Evolutionary conservation across 2,329 filamentous ascomycete species (phyloP), one percentile per base, ranked within the genome.

Genomic region (Aureobasidium namibiae): DNA sequence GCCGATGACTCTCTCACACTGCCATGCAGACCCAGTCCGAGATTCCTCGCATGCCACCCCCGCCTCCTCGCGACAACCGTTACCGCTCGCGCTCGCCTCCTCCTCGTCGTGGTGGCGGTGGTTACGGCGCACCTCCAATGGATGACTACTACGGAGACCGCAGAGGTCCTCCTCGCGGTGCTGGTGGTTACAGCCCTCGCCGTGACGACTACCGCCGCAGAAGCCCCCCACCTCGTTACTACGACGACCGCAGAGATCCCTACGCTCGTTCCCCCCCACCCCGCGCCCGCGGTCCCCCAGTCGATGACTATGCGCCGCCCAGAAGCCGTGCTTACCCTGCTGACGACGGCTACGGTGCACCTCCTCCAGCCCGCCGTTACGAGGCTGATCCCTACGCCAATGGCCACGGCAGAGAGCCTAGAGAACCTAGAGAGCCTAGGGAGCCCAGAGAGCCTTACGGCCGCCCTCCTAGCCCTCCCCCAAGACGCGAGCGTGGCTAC

Each of bases 121-220:
- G 77, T 63, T 76, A 76, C 63, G 75, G 81, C 60, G 84, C 86
- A 63, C 82, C 85, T 38, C 78, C 82, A 63, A 89, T 92, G 69
- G 89, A 79, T 62, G 75, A 79, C 69, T 78, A 94, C 67, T 92
- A 94, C 72, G 54, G 38, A 41, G 88, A 92, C 64, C 87, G 90
- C 67, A 89, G 92, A 68, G 87, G 87, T 46, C 52, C 52, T 45
- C 52, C 52, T 24, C 90, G 92, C 68, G 87, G 87, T 45, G 88
- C 89, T 62, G 84, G 90, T 66, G 89, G 87, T 61, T 96, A 95
- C 73, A 95, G 88, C 73, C 92, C 91, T 63, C 87, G 88, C 64
- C 85, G 88, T 65, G 86, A 88, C 62, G 86, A 88, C 74, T 91
- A 92, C 71, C 90, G 95, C 69, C 86, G 92, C 67, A 92, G 90